A percentile compares a stretch with the other conserved stretches of the same genome.
Evolutionary conservation across 2,329 filamentous ascomycete genomes (phyloP).

Genomic region (Seiridium unicorne): DNA sequence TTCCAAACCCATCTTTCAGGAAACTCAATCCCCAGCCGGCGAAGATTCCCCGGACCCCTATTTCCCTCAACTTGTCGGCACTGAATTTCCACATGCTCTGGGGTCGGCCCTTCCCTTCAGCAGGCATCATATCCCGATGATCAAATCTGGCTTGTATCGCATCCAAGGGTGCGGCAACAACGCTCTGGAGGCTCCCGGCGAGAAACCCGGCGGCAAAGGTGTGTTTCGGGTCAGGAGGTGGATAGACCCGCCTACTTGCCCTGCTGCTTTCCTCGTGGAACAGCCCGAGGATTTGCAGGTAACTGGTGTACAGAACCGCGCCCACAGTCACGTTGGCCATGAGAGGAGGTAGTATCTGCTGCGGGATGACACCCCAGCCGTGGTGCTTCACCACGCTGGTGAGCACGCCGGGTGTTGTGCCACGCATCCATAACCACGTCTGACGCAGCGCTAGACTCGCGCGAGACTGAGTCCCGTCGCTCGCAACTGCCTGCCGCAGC

Average conservation of each 20-base stretch:
- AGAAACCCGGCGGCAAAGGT: constrained; percentile 70
- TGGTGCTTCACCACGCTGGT: constrained; percentile 66
- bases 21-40: constrained; percentile 71
- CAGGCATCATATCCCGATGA: constrained; percentile 45
- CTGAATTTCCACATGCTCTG: constrained; percentile 74
- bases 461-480: constrained; percentile 31
- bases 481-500: constrained; percentile 33
- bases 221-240: constrained; percentile 60
- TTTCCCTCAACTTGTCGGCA: constrained; percentile 65
- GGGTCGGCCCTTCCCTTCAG: constrained; percentile 37
- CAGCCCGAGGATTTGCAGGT: constrained; percentile 65
- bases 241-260: constrained; percentile 63
- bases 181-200: constrained; percentile 67
- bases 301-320: constrained; percentile 72
- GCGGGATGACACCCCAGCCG: constrained; percentile 72
- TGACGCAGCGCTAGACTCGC: constrained; percentile 33
- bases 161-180: constrained; percentile 72
- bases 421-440: constrained; percentile 51
- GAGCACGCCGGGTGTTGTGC: constrained; percentile 69
- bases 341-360: constrained; percentile 74
- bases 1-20: constrained; percentile 67
- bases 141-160: constrained; percentile 74
- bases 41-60: constrained; percentile 70
- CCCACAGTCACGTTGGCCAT: constrained; percentile 73
- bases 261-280: constrained; percentile 65